Conservation (phyloP, 202 grass and related monocot genomes). For the Setaria viridis region DNA sequence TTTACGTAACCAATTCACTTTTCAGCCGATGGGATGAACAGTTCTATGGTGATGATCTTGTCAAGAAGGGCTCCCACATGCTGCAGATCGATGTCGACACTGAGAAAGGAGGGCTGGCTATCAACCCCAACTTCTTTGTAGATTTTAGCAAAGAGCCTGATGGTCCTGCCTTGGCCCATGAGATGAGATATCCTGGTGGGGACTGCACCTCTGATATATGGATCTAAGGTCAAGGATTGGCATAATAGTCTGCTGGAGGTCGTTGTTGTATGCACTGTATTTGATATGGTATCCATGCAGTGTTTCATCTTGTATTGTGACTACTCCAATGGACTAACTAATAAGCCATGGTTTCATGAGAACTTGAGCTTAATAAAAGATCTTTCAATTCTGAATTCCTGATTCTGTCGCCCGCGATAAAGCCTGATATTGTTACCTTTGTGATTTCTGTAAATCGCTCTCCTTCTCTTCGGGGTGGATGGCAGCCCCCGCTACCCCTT, state of each 20-base stretch:
- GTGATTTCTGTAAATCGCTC: not conserved
- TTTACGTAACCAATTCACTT: conserved; percentile 95
- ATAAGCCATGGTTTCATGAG: conserved; percentile 37
- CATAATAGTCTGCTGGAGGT: conserved; percentile 5
- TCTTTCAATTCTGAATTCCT: conserved; percentile 10
- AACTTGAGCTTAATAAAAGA: conserved; percentile 48
- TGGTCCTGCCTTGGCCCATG: conserved; percentile 82
- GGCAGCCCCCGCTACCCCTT: not conserved
- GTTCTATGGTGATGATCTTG: conserved; percentile 73
- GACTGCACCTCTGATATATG: conserved; percentile 99
- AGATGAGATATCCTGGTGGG: conserved; percentile 98
- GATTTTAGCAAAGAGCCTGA: conserved; percentile 83
- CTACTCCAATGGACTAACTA: not conserved
- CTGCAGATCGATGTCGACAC: conserved; percentile 87
- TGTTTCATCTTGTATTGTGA: conserved; percentile 23
- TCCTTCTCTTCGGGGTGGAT: not conserved
- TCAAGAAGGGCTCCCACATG: conserved; percentile 92
- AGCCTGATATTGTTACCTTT: not conserved
- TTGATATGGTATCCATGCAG: conserved; percentile 13
- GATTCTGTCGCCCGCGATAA: not conserved
- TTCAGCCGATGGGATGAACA: conserved; percentile 88
- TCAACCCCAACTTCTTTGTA: conserved; percentile 92
- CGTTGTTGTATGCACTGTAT: conserved; percentile 32
- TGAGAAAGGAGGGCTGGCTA: conserved; percentile 63
- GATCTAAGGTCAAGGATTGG: conserved; percentile 59